Base-by-base conservation (phyloP, 169 alveolate genomes). In the Cyclospora cayetanensis region DNA sequence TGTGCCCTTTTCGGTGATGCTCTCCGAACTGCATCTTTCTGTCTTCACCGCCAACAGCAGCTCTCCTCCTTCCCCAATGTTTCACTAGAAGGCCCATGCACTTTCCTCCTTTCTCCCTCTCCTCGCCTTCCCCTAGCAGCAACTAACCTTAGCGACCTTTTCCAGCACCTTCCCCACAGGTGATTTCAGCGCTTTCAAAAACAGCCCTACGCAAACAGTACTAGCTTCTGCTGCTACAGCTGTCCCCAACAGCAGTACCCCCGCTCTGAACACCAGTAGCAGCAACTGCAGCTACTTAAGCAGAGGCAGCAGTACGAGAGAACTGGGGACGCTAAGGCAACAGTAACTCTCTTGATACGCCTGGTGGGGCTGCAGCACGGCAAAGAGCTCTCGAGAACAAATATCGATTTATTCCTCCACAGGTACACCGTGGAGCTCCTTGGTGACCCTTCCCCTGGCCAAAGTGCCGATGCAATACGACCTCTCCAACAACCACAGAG, bases 351-450 rank as follows among this genome's bases (percentile, higher is more conserved):
- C 52, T 50, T 68, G 53, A 41, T 68, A 41, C 82, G 82, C 22
- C 52, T 31, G 2, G 82, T 68, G 34, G 39, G 82, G 52, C 82
- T 31, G 52, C 74, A 63, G 74, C 82, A 68, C n/a, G n/a, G 50
- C 4, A 50, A 50, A 1, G 46, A 27, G 31, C 52, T 50, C 7
- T 50, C 27, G 52, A 31, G 82, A 50, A 50, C 35, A 27, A 11
- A 31, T 0, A 50, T 68, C 50, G 82, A 68, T 31, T 50, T 50
- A 11, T 63, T 34, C 12, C 74, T 63, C 74, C 74, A 27, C 15
- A 63, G 74, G 42, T 63, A 63, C 37, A 7, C 74, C 31, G 2
- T 63, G 12, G 74, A 63, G 37, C n/a, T n/a, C n/a, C n/a, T n/a
- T n/a, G n/a, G n/a, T n/a, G n/a, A n/a, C n/a, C n/a, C n/a, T n/a